Base-by-base conservation (phyloP, 2,329 filamentous ascomycete species). In the Thielaviopsis ethacetica region DNA sequence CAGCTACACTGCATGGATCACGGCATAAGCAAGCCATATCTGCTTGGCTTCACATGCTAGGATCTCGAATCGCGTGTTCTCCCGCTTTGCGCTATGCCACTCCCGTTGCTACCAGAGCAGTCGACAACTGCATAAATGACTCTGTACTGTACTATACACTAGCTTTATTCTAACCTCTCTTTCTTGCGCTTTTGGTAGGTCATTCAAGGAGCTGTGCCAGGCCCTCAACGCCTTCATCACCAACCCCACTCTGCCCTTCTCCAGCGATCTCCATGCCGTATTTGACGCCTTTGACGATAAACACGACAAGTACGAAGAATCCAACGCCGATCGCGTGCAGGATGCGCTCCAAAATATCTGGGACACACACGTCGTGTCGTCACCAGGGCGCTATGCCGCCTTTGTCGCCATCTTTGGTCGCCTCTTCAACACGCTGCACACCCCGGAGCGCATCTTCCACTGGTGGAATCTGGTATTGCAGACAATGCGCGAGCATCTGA, bases 311-410 rank as follows among this genome's bases (percentile, higher is more conserved):
- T 78, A 81, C 63, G 86, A 91, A 65, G 85, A 88, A 56, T 71
- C 76, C 59, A 76, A 82, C 49, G 77, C 82, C n/a, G 84, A 88
- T 63, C 81, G 83, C 60, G 75, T 90, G 56, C 82, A 89, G 62
- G 85, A 89, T 49, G 86, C 90, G 65, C 76, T 93, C 7, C 72
- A 84, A 49, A 70, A 75, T 24, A 76, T 88, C 58, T 89, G 84
- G 71, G 76, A 83, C 60, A 82, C 79, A 65, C 75, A 81, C 63
- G 79, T 91, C 61, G 74, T 75, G 24, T 76, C 77, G 38, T 74
- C 75, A 24, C 72, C 79, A 2, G 68, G 76, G 56, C 79, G 81
- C 64, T 78, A 80, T 67, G 81, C 79, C 9, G 72, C 81, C n/a
- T 93, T 91, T 70, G 75, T 91, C 19, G 77, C 78, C 55, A 76